A percentile compares a stretch with the other conserved stretches of the same genome.
Conservation (phyloP, 2,329 filamentous ascomycete genomes). For the Nothophoma quercina region DNA sequence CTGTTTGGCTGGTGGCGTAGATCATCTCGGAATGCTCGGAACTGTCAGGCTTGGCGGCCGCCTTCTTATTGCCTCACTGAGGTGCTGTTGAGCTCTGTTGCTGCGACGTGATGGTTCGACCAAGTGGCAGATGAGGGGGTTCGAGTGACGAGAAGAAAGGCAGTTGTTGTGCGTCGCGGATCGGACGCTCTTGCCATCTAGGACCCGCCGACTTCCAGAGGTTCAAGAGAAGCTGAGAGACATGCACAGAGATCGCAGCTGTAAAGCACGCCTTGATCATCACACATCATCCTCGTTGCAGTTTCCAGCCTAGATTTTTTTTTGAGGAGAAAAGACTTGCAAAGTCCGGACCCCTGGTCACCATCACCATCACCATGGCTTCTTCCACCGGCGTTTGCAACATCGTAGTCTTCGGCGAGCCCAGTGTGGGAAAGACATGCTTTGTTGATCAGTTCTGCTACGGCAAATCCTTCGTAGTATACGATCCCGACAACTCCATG, state of each 20-base stretch:
- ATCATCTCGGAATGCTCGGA: slow-evolving; percentile 15
- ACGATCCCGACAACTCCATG: slow-evolving; percentile 14
- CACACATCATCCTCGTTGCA: background rate
- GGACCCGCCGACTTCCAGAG: background rate
- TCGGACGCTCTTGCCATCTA: background rate
- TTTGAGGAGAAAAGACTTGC: no score
- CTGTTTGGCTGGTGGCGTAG: slow-evolving; percentile 13
- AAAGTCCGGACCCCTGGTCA: no score
- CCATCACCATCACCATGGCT: background rate
- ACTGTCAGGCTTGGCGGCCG: slow-evolving; percentile 11
- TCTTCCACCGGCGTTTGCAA: background rate
- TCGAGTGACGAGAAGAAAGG: background rate
- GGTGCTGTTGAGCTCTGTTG: background rate
- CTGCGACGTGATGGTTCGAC: background rate
- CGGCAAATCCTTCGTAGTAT: slow-evolving; percentile 19
- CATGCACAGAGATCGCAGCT: background rate
- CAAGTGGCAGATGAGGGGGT: background rate
- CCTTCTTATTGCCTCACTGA: background rate
- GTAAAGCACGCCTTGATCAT: slow-evolving; percentile 5
- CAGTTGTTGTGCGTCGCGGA: background rate
- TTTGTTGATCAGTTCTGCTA: slow-evolving; percentile 24
- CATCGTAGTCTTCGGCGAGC: slow-evolving; percentile 27
- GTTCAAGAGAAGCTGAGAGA: background rate
- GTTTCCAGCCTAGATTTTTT: background rate
- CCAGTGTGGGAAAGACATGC: slow-evolving; percentile 32